Evolutionary conservation across 352 stramenopile genomes (phyloP), one percentile per base, ranked within the genome.

Genomic region (Aphanomyces cochlioides): DNA sequence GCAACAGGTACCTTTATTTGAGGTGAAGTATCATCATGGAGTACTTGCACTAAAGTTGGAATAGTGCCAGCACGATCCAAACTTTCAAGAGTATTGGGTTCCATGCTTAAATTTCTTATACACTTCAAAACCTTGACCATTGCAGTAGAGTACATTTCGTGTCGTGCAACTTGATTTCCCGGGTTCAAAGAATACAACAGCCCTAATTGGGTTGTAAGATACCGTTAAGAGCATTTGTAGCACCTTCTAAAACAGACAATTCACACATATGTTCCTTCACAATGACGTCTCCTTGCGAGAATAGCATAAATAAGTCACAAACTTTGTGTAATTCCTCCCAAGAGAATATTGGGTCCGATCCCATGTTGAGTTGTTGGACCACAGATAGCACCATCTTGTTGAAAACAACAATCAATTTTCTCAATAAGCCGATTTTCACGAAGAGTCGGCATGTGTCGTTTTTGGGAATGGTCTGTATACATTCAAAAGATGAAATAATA

Each of bases 391-490:
- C 77, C 53, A 96, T 89, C 38, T 90, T 85, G 21, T 88, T 87
- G 73, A 96, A 96, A 0, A 96, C 87, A 1, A 85, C 72, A 45
- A 97, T 81, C 50, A 97, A 93, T 75, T 95, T 92, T 38, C 83
- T 82, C 7, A 98, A 77, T 8, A 98, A 72, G 0, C 92, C 92
- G 0, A 94, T 85, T 72, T 97, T 97, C 5, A 97, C 89, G 73
- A 98, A 98, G n/a, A 98, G 81, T 10, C 92, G 85, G 69, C 92
- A 98, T 71, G 97, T 97, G 63, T 98, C 92, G 73, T 96, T 96
- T 65, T 96, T 97, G 3, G 87, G 88, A 54, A 97, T 96, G 1
- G 90, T 95, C 72, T 72, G 67, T 4, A 28, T 28, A 2, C 39
- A n/a, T 56, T 72, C 41, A 38, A 37, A 39, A 48, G 17, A 47